phyloP scores from a whole-genome alignment of 306 rosid species.

The Senna tora region DNA sequence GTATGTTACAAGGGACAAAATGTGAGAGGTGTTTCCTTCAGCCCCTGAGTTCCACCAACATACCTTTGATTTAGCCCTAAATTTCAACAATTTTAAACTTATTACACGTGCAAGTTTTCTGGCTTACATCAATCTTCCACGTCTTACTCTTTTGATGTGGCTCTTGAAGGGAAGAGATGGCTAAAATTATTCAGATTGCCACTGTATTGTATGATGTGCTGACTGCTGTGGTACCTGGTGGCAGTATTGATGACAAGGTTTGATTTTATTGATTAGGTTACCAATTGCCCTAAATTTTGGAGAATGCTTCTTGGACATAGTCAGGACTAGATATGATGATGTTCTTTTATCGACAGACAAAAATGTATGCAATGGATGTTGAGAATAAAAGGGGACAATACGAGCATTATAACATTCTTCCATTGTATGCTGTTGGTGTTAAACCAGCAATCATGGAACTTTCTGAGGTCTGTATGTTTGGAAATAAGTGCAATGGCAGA shows the following conservation, averaged over 20 bases:
- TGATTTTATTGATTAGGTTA: constrained; percentile 15
- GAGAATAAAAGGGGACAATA: constrained; percentile 52
- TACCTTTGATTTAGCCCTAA: neutral
- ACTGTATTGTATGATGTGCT: constrained; percentile 63
- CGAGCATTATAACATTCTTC: constrained; percentile 68
- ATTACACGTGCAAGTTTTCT: neutral
- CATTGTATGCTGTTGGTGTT: constrained; percentile 64
- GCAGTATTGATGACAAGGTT: constrained; percentile 51
- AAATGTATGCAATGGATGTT: constrained; percentile 55
- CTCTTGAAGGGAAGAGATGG: constrained; percentile 72
- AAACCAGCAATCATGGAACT: constrained; percentile 72
- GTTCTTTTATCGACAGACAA: constrained; percentile 52
- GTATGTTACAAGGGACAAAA: too few species aligned
- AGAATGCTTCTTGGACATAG: constrained; percentile 12
- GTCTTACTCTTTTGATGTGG: constrained; percentile 7
- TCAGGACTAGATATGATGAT: constrained; percentile 20
- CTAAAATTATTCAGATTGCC: constrained; percentile 65
- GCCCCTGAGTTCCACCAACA: neutral
- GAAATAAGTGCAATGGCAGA: neutral
- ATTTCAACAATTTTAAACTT: constrained; percentile 15
- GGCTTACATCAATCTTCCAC: neutral
- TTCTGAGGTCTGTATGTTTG: constrained; percentile 58
- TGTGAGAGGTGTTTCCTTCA: neutral
- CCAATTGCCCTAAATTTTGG: constrained; percentile 6
- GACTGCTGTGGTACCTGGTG: constrained; percentile 41